Base-by-base conservation (phyloP, 2,329 filamentous ascomycete species). In the Sporothrix brasiliensis region DNA sequence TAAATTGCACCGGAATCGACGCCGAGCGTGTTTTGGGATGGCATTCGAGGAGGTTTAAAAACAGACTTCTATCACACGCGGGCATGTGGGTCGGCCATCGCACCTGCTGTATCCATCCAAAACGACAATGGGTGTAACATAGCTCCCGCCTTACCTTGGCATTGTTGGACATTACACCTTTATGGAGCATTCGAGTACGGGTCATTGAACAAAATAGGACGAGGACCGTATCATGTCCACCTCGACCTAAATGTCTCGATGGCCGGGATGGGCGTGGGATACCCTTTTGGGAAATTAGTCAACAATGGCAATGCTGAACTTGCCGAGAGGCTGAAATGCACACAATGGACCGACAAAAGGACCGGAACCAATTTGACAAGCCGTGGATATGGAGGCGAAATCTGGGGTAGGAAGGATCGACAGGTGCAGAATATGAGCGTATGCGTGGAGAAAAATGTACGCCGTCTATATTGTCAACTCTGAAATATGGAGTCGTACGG, bases 391-490 rank as follows among this genome's bases (percentile, higher is more conserved):
- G 6, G 19, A 44, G 34, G 34, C 19, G 47, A 16, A 63, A 63
- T 63, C 58, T 9, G 34, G 58, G 58, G 58, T 63, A 63, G 39
- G 39, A 63, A 16, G 58, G 52, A 63, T 63, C 39, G 39, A n/a
- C 58, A 11, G 58, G 19, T 9, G 16, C n/a, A 47, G 39, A 63
- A 27, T 10, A 63, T 16, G 21, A 13, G 58, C 6, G 7, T 50
- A 19, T 19, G 47, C 7, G 9, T 50, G 49, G 49, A 50, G 49
- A 2, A 9, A 47, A 4, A 44, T 44, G 41, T 4, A 30, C 2
- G 41, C 4, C 44, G 14, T 16, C 11, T 49, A 49, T 5, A 49
- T 49, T 19, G 14, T n/a, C 16, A 16, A n/a, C 4, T 19, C 47
- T 19, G 47, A 16, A 7, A 4, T 19, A 19, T 11, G 44, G 14